phyloP scores from a whole-genome alignment of 2,329 filamentous ascomycete species.

The Fusarium sp. region DNA sequence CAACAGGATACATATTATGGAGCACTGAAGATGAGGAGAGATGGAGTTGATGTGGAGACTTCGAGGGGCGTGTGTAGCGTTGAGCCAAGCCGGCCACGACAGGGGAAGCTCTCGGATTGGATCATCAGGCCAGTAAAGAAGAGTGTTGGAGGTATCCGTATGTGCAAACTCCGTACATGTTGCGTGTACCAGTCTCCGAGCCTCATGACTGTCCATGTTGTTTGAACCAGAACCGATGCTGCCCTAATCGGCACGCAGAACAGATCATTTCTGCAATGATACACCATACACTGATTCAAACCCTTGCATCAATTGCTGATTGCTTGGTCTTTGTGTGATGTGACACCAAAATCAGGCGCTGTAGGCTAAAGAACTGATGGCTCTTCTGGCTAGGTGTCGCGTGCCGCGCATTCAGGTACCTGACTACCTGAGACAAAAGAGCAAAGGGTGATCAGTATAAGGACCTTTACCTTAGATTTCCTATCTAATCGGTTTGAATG shows the following conservation, averaged over 20 bases:
- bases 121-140: neutral
- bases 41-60: conserved; percentile 18
- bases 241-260: neutral
- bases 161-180: neutral
- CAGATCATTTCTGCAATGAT: neutral
- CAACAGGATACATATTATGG: conserved; percentile 21
- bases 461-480: neutral
- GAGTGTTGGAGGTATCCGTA: neutral
- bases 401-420: conserved; percentile 35
- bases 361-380: neutral
- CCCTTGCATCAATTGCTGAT: neutral
- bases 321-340: neutral
- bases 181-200: neutral
- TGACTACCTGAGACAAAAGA: conserved; percentile 15
- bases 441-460: neutral
- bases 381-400: conserved; percentile 20
- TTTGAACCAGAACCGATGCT: neutral
- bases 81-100: conserved; percentile 7
- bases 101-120: conserved; percentile 6
- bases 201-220: neutral
- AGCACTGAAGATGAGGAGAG: neutral
- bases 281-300: neutral
- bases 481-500: neutral
- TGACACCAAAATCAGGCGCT: neutral
- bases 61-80: conserved; percentile 25